phyloP scores from a whole-genome alignment of 2,329 filamentous ascomycete species.

The Fusarium sublunatum region DNA sequence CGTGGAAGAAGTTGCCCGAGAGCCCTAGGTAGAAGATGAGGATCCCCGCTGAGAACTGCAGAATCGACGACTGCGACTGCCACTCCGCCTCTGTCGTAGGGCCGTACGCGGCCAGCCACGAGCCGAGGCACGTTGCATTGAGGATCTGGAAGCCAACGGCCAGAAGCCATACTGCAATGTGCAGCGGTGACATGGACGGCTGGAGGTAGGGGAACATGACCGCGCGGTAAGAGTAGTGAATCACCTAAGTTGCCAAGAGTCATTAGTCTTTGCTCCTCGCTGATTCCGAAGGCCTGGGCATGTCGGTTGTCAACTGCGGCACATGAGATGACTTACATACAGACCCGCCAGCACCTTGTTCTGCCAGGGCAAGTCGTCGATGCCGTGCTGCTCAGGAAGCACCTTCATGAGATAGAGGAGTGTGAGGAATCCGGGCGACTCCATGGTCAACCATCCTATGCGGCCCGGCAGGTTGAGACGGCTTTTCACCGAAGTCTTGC shows the following conservation, averaged over 20 bases:
- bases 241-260: slow-evolving; percentile 58
- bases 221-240: slow-evolving; percentile 93
- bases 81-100: slow-evolving; percentile 68
- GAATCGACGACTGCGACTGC: slow-evolving; percentile 53
- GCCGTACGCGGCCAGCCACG: slow-evolving; percentile 86
- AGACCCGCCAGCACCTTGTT: slow-evolving; percentile 80
- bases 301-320: slow-evolving; percentile 9
- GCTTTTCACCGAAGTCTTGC: slow-evolving; percentile 85
- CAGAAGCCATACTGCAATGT: slow-evolving; percentile 71
- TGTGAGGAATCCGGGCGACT: slow-evolving; percentile 79
- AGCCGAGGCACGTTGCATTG: slow-evolving; percentile 82
- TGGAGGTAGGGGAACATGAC: slow-evolving; percentile 84
- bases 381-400: slow-evolving; percentile 68
- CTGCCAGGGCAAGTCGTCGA: slow-evolving; percentile 75
- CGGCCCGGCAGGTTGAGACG: slow-evolving; percentile 88
- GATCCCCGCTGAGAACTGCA: slow-evolving; percentile 71
- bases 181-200: slow-evolving; percentile 92
- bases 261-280: slow-evolving; percentile 16
- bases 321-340: slow-evolving; percentile 59
- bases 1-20: slow-evolving; percentile 85
- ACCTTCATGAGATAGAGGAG: slow-evolving; percentile 82
- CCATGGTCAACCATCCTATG: slow-evolving; percentile 89
- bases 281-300: background rate
- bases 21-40: slow-evolving; percentile 81
- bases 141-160: slow-evolving; percentile 80